Evolutionary conservation across 2,329 filamentous ascomycete species (phyloP).

Genomic region (Sclerotinia sclerotiorum): DNA sequence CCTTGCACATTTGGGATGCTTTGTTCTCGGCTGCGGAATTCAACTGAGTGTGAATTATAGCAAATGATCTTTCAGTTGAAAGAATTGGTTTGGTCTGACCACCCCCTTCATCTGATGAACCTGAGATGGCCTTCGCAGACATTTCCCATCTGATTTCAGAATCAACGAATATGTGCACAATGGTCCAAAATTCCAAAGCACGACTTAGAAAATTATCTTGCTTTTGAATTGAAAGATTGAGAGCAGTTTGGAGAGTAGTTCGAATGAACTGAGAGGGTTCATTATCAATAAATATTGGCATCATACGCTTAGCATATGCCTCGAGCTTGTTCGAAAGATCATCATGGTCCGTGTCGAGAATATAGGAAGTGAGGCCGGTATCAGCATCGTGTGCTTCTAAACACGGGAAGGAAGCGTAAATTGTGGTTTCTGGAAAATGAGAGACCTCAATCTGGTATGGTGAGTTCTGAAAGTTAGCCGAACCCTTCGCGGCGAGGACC

Average conservation of each 20-base stretch:
- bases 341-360: conserved; percentile 59
- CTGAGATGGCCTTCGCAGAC: conserved; percentile 28
- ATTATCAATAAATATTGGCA: conserved; percentile 57
- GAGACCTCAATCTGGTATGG: conserved; percentile 52
- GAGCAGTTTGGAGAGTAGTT: conserved; percentile 54
- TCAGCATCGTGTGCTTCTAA: conserved; percentile 37
- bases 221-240: conserved; percentile 47
- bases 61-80: conserved; percentile 44
- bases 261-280: conserved; percentile 62
- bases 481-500: conserved; percentile 55
- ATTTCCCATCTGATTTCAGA: conserved; percentile 60
- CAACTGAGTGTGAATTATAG: conserved; percentile 62
- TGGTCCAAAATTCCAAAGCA: conserved; percentile 63
- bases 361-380: conserved; percentile 48
- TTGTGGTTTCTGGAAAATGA: conserved; percentile 54
- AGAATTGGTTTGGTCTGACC: conserved; percentile 31
- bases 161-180: conserved; percentile 62
- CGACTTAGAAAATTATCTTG: conserved; percentile 56
- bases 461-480: conserved; percentile 50
- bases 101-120: conserved; percentile 27
- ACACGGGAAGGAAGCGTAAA: conserved; percentile 39
- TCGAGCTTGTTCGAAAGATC: conserved; percentile 61
- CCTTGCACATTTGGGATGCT: conserved; percentile 58
- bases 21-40: conserved; percentile 65
- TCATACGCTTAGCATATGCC: conserved; percentile 58